Evolutionary conservation across 2,329 filamentous ascomycete species (phyloP).

Genomic region (Sporothrix variecibatus): DNA sequence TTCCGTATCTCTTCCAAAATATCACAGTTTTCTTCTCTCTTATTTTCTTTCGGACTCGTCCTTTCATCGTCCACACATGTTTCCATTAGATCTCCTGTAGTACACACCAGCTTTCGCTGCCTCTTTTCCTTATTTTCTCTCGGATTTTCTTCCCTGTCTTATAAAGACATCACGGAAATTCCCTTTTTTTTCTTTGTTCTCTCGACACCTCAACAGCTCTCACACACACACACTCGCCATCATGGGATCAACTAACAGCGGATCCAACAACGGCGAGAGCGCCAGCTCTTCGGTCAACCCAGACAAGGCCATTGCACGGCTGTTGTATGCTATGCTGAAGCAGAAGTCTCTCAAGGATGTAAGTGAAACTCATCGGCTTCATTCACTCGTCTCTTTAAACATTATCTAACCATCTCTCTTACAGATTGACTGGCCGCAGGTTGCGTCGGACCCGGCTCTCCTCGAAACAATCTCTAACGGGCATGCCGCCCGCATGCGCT

Average conservation of each 20-base stretch:
- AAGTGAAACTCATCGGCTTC: constrained; percentile 35
- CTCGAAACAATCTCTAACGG: constrained; percentile 59
- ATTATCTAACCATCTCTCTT: not conserved
- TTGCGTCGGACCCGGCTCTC: constrained; percentile 57
- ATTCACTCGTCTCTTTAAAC: not conserved
- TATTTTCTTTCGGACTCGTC: not conserved
- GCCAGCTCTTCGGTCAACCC: constrained; percentile 40
- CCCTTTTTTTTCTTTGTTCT: not conserved
- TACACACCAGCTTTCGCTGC: not conserved
- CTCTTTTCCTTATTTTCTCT: not conserved
- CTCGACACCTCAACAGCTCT: not conserved
- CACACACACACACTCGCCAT: not conserved
- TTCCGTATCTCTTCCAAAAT: not conserved
- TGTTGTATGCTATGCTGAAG: constrained; percentile 61
- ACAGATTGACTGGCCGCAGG: constrained; percentile 62
- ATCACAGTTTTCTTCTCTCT: not conserved
- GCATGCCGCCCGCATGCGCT: constrained; percentile 63
- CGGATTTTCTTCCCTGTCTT: not conserved
- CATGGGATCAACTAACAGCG: not conserved
- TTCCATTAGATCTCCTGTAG: not conserved
- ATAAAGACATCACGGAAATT: not conserved
- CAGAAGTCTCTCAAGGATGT: constrained; percentile 64
- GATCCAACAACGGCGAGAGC: not conserved
- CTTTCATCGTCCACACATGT: not conserved
- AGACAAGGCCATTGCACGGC: constrained; percentile 59